Percentiles rank a stretch among this genome's conserved stretches.
Conservation (phyloP, 495 filamentous ascomycete genomes). For the Aspergillus baeticus region DNA sequence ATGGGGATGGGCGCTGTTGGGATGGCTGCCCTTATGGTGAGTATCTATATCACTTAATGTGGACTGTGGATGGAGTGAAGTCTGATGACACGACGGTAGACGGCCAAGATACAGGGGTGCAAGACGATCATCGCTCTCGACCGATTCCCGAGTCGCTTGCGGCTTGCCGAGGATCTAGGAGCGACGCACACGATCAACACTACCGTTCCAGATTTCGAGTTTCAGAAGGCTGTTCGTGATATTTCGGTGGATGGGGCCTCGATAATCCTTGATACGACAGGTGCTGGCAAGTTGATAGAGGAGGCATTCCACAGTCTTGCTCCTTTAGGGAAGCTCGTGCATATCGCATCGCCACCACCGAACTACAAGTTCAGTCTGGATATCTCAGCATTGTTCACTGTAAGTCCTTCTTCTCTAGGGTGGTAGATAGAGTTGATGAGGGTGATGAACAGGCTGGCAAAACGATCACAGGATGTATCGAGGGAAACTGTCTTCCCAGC, state of each 20-base stretch:
- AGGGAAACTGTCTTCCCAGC: constrained; percentile 17
- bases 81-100: neutral
- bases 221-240: constrained; percentile 22
- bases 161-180: constrained; percentile 35
- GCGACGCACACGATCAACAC: constrained; percentile 38
- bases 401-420: neutral
- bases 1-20: constrained; percentile 41
- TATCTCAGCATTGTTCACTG: neutral
- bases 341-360: constrained; percentile 34
- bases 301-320: constrained; percentile 28
- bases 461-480: constrained; percentile 22
- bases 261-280: constrained; percentile 38
- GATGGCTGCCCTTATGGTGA: constrained; percentile 32
- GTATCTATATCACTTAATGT: no score
- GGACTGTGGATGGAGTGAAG: no score
- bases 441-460: constrained; percentile 13
- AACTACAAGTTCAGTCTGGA: constrained; percentile 19
- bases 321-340: constrained; percentile 27
- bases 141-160: constrained; percentile 26
- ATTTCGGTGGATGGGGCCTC: constrained; percentile 21
- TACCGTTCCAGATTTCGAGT: constrained; percentile 5
- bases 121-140: constrained; percentile 35
- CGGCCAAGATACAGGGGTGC: constrained; percentile 2
- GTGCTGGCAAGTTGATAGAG: constrained; percentile 30
- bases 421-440: neutral